Evolutionary conservation across 345 rosid genomes (phyloP), one percentile per base, ranked within the genome.

Genomic region (Hibiscus syriacus): DNA sequence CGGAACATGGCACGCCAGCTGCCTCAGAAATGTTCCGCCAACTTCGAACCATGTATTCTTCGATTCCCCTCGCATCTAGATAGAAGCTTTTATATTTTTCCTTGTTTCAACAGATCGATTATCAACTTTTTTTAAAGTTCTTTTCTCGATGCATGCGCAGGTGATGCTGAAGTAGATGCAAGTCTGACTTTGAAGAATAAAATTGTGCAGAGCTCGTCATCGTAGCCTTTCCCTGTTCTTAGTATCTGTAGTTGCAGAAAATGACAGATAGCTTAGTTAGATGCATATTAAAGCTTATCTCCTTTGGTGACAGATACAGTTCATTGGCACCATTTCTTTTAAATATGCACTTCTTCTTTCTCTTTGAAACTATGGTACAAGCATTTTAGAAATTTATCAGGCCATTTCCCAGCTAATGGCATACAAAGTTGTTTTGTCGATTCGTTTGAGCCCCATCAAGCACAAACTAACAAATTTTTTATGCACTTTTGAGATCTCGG

Each of bases 21-120:
- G 64, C 97, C 96, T 7, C 88, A 85, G 32, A 93, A 89, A 79
- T 93, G 97, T 74, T 63, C 82, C 4, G 81, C 89, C 72, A 85
- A 83, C 82, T 90, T 89, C 38, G 86, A 84, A 75, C 97, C 96
- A 32, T 90, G 97, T 93, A 89, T 39, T 26, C 13, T 63, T 57
- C 27, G 12, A 3, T 23, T 10, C 57, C 57, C 6, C 27, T 62
- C 38, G 6, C 64, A 7, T 63, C 5, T 8, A 54, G 12, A 1
- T 16, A 22, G 12, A 1, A 16, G 23, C n/a, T 22, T 39, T 38
- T 61, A 20, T 38, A 2, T 5, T 30, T 12, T 9, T 2, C 13
- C 10, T 17, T 46, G n/a, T 55, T 32, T 6, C 26, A 22, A 19
- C 41, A 20, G 4, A 49, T 20, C 8, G 9, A 34, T 54, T 25